phyloP scores from a whole-genome alignment of 1,284 basidiomycete species.

The Puccinia horiana region DNA sequence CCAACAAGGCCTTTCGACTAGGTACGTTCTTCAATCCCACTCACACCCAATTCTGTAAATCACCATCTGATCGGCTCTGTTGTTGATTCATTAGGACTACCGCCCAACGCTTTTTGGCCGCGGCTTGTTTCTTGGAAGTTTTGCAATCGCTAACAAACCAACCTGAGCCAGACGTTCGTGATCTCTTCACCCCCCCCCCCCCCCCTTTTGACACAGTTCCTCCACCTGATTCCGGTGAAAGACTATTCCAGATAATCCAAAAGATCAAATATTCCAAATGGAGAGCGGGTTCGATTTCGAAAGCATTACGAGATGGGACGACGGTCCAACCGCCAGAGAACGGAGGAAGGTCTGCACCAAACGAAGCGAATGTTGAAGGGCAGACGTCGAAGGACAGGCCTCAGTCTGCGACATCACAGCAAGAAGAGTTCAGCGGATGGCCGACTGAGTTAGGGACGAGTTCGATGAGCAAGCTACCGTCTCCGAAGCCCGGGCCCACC shows the following conservation, averaged over 20 bases:
- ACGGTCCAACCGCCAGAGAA: conserved; percentile 14
- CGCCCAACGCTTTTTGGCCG: conserved; percentile 82
- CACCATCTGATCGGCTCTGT: neutral
- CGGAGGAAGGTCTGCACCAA: neutral
- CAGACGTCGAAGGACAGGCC: neutral
- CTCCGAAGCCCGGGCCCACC: neutral
- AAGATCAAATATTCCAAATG: conserved; percentile 87
- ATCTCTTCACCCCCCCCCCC: conserved; percentile 58
- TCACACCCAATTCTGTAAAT: conserved; percentile 6
- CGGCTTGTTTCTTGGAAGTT: conserved; percentile 81
- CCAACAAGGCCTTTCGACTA: conserved; percentile 71
- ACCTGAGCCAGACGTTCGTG: conserved; percentile 57
- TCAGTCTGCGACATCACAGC: neutral
- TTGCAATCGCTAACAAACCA: conserved; percentile 70
- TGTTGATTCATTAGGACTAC: conserved; percentile 65
- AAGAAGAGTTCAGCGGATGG: neutral
- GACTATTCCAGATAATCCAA: conserved; percentile 65
- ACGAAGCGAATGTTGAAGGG: neutral
- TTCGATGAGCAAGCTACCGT: conserved; percentile 29
- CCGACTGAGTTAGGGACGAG: conserved; percentile 5
- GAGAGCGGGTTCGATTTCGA: conserved; percentile 86
- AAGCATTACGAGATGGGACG: conserved; percentile 75
- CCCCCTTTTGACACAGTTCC: neutral
- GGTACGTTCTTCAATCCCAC: neutral
- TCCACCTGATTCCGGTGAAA: conserved; percentile 21